phyloP scores from a whole-genome alignment of 2,329 filamentous ascomycete species.

The Septoria petroselini region DNA sequence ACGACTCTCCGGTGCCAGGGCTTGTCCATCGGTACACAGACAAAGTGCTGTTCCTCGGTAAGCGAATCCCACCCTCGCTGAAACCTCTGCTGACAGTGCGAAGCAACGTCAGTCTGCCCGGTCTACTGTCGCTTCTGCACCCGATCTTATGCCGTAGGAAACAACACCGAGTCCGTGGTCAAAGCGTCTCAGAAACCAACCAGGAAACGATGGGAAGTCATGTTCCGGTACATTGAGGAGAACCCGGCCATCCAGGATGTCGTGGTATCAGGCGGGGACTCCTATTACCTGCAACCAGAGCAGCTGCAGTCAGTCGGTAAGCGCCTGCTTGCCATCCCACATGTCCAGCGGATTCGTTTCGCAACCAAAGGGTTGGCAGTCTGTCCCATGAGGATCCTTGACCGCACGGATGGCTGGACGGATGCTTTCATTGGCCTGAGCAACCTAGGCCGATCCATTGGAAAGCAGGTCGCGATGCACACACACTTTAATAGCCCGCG shows the following conservation, averaged over 20 bases:
- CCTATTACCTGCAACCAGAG: constrained; percentile 56
- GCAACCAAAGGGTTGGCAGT: constrained; percentile 62
- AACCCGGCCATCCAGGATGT: constrained; percentile 55
- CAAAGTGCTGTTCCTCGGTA: constrained; percentile 61
- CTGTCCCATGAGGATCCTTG: constrained; percentile 55
- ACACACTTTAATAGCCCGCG: constrained; percentile 64
- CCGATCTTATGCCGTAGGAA: constrained; percentile 58
- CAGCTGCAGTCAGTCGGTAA: constrained; percentile 55
- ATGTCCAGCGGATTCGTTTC: constrained; percentile 59
- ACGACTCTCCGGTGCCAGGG: constrained; percentile 56
- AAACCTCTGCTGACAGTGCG: background rate
- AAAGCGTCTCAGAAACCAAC: constrained; percentile 32
- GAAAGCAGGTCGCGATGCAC: constrained; percentile 61
- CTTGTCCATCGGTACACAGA: constrained; percentile 64
- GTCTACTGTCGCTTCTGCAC: constrained; percentile 64
- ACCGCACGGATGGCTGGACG: constrained; percentile 54
- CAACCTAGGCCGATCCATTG: constrained; percentile 50
- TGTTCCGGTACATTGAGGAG: constrained; percentile 56
- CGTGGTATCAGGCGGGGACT: constrained; percentile 62
- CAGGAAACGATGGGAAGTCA: constrained; percentile 54
- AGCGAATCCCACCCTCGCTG: constrained; percentile 23
- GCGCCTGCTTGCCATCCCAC: constrained; percentile 55
- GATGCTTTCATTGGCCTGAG: constrained; percentile 52
- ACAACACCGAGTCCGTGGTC: constrained; percentile 52
- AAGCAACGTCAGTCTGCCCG: constrained; percentile 59